Conservation (phyloP, 164 flowering plant species). For the Santalum album region DNA sequence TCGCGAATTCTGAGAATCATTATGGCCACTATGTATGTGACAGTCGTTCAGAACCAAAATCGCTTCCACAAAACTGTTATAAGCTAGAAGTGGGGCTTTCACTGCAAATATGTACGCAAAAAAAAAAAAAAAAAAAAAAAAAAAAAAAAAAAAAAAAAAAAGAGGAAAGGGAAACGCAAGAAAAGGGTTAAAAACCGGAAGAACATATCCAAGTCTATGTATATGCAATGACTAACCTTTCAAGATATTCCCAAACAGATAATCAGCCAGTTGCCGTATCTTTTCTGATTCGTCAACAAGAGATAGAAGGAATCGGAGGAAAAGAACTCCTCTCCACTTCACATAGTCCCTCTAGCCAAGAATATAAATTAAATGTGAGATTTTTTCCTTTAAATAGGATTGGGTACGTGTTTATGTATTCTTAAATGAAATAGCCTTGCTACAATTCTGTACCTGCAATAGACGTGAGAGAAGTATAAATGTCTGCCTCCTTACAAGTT, state of each 20-base stretch:
- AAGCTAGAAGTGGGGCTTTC: conserved; percentile 95
- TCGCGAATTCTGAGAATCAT: conserved; percentile 34
- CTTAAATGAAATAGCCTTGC: not conserved
- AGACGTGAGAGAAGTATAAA: conserved; percentile 81
- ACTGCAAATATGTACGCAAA: conserved; percentile 30
- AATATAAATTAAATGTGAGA: conserved; percentile 3
- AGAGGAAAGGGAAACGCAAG: no score
- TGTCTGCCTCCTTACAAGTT: conserved; percentile 93
- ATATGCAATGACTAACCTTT: conserved; percentile 47
- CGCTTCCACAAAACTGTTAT: conserved; percentile 97
- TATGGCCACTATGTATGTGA: conserved; percentile 52
- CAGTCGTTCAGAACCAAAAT: conserved; percentile 85
- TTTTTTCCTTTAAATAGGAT: not conserved
- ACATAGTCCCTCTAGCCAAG: conserved; percentile 86
- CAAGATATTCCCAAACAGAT: conserved; percentile 76
- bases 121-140: not conserved
- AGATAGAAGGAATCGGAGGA: conserved; percentile 80
- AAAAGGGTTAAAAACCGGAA: not conserved
- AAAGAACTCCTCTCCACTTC: conserved; percentile 95
- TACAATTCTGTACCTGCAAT: conserved; percentile 54
- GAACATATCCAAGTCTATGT: not conserved
- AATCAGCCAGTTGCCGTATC: conserved; percentile 85
- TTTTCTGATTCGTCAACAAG: conserved; percentile 93
- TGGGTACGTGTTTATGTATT: no score
- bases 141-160: not conserved